Conservation (phyloP, 1,284 basidiomycete species). For the Coniophora puteana region DNA sequence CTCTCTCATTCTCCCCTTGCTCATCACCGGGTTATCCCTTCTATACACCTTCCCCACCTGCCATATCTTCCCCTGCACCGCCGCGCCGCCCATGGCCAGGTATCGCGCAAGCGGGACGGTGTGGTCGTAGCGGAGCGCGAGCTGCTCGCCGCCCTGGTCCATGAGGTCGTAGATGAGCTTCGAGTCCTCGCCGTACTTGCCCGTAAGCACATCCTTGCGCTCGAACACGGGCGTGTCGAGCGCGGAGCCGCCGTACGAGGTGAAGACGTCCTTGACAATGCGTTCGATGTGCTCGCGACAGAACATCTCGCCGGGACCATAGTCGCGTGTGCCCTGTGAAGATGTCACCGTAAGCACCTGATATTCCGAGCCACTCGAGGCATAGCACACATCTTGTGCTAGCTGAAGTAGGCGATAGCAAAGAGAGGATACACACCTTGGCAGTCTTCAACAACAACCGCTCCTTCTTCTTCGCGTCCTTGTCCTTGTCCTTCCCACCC, state of each 20-base stretch:
- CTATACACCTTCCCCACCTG: slow-evolving; percentile 99
- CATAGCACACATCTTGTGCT: slow-evolving; percentile 9
- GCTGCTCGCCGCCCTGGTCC: slow-evolving; percentile 98
- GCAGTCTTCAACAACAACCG: slow-evolving; percentile 76
- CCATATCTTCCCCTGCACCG: slow-evolving; percentile 82
- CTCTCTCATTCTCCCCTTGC: slow-evolving; percentile 97
- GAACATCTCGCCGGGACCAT: slow-evolving; percentile 92
- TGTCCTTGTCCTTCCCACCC: slow-evolving; percentile 29
- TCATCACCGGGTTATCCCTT: slow-evolving; percentile 96
- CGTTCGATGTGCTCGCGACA: slow-evolving; percentile 89
- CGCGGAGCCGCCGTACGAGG: slow-evolving; percentile 86
- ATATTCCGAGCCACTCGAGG: slow-evolving; percentile 8
- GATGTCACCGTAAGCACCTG: slow-evolving; percentile 5
- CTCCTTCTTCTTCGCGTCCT: slow-evolving; percentile 54
- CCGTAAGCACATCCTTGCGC: slow-evolving; percentile 91
- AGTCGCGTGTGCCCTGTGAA: slow-evolving; percentile 89
- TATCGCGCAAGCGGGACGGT: slow-evolving; percentile 96
- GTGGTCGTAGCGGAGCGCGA: slow-evolving; percentile 93
- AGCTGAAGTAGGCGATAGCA: slow-evolving; percentile 10
- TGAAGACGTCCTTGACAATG: slow-evolving; percentile 87
- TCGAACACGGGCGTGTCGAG: slow-evolving; percentile 99
- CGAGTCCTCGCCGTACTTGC: slow-evolving; percentile 96
- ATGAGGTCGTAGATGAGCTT: slow-evolving; percentile 98
- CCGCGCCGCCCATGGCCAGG: slow-evolving; percentile 89
- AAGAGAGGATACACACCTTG: slow-evolving; percentile 74